Percentiles rank a stretch among this genome's conserved stretches.
Evolutionary conservation across 2,329 filamentous ascomycete genomes (phyloP).

Genomic region (Diaporthe batatas): DNA sequence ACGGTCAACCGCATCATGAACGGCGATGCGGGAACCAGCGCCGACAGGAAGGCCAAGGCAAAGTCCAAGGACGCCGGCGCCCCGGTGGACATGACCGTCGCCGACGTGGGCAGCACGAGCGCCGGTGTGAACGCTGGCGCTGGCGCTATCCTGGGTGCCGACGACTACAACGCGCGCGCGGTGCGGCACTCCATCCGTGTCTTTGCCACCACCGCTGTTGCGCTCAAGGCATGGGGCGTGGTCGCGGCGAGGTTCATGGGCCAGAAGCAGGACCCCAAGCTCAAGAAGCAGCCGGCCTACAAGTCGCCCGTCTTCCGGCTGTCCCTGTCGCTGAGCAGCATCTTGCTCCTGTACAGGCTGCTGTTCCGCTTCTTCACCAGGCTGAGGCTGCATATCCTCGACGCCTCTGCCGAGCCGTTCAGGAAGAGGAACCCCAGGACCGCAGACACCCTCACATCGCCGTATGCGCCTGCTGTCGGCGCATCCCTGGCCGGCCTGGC

Average conservation of each 20-base stretch:
- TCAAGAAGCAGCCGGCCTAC: slow-evolving; percentile 67
- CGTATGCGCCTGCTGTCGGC: slow-evolving; percentile 88
- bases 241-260: slow-evolving; percentile 63
- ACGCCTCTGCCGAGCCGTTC: slow-evolving; percentile 85
- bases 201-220: slow-evolving; percentile 73
- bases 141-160: slow-evolving; percentile 54
- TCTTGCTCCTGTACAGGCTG: slow-evolving; percentile 88
- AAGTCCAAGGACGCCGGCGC: slow-evolving; percentile 42
- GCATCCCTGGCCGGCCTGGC: slow-evolving; percentile 88
- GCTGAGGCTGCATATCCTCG: slow-evolving; percentile 82
- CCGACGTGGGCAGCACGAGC: slow-evolving; percentile 39
- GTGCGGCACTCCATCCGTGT: slow-evolving; percentile 79
- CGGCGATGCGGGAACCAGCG: slow-evolving; percentile 48
- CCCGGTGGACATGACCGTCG: slow-evolving; percentile 10
- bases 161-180: slow-evolving; percentile 79
- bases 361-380: slow-evolving; percentile 91
- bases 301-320: slow-evolving; percentile 80
- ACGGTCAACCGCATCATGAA: slow-evolving; percentile 68
- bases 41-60: slow-evolving; percentile 47
- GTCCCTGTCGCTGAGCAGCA: slow-evolving; percentile 84
- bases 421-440: slow-evolving; percentile 84
- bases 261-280: slow-evolving; percentile 52
- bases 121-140: slow-evolving; percentile 41
- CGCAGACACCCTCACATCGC: slow-evolving; percentile 81
- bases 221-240: slow-evolving; percentile 73